Percentiles rank a stretch among this genome's conserved stretches.
Evolutionary conservation across 106 monocot genomes (phyloP).

Genomic region (Cymbidium sinense): DNA sequence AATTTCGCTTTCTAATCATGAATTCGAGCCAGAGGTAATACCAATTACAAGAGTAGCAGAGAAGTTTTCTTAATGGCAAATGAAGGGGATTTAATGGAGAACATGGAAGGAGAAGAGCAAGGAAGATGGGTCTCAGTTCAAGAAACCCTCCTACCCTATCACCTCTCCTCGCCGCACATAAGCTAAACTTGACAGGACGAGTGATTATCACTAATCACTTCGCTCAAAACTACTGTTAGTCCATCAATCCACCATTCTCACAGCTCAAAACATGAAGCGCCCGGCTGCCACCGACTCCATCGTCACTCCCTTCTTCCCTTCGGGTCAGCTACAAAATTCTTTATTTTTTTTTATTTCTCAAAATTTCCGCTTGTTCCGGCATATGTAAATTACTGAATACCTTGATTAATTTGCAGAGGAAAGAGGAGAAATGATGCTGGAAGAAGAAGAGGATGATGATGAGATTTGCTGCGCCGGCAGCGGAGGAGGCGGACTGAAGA

Average conservation of each 20-base stretch:
- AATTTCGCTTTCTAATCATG: neutral
- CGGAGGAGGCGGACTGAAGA: constrained; percentile 42
- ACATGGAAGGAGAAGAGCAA: neutral
- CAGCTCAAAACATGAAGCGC: constrained; percentile 35
- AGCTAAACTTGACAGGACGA: neutral
- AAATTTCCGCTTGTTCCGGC: neutral
- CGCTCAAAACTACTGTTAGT: neutral
- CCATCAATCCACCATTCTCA: neutral
- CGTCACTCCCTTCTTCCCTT: constrained; percentile 16
- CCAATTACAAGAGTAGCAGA: neutral
- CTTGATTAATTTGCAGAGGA: neutral
- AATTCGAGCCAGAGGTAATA: neutral
- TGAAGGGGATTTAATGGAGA: neutral
- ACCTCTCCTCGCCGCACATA: neutral
- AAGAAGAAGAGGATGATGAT: constrained; percentile 24
- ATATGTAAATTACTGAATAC: neutral
- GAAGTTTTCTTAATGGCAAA: neutral
- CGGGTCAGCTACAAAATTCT: neutral
- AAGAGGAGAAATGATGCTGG: constrained; percentile 7
- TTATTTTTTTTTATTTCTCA: neutral
- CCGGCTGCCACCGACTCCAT: constrained; percentile 33
- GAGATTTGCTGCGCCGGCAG: constrained; percentile 19
- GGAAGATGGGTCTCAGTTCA: neutral
- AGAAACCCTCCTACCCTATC: neutral
- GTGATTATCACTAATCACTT: neutral